Percentiles rank a stretch among this genome's conserved stretches.
Evolutionary conservation across 805 yeast genomes (phyloP).

Genomic region (Debaryomyces hansenii): DNA sequence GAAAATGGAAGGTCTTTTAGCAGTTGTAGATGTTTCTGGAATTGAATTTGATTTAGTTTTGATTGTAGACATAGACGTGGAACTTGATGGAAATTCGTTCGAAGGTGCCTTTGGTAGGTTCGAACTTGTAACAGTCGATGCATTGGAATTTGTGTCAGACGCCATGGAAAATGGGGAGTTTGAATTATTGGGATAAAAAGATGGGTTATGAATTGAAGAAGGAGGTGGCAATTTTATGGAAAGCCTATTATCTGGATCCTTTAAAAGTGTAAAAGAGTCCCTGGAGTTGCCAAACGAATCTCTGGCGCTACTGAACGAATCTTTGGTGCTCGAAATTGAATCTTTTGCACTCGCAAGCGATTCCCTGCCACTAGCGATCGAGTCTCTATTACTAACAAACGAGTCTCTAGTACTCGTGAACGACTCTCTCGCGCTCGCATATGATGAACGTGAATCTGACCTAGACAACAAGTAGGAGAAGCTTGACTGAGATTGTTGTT

Average conservation of each 20-base stretch:
- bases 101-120: slow-evolving; percentile 9
- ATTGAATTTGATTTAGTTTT: neutral
- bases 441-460: neutral
- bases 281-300: slow-evolving; percentile 2
- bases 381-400: neutral
- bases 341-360: neutral
- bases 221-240: slow-evolving; percentile 21
- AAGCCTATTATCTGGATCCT: slow-evolving; percentile 6
- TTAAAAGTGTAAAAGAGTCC: neutral
- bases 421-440: neutral
- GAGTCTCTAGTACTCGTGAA: neutral
- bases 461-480: neutral
- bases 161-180: slow-evolving; percentile 3
- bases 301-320: neutral
- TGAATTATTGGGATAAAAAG: slow-evolving; percentile 5
- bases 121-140: neutral
- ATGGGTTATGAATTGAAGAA: slow-evolving; percentile 15
- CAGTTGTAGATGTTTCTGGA: slow-evolving; percentile 6
- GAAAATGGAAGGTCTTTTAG: slow-evolving; percentile 15
- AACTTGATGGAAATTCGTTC: slow-evolving; percentile 11
- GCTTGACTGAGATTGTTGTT: neutral
- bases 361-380: neutral
- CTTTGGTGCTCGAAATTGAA: neutral
- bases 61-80: neutral
- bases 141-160: neutral